A percentile compares a stretch with the other conserved stretches of the same genome.
Evolutionary conservation across 805 yeast genomes (phyloP).

Genomic region (Saturnispora dispora): DNA sequence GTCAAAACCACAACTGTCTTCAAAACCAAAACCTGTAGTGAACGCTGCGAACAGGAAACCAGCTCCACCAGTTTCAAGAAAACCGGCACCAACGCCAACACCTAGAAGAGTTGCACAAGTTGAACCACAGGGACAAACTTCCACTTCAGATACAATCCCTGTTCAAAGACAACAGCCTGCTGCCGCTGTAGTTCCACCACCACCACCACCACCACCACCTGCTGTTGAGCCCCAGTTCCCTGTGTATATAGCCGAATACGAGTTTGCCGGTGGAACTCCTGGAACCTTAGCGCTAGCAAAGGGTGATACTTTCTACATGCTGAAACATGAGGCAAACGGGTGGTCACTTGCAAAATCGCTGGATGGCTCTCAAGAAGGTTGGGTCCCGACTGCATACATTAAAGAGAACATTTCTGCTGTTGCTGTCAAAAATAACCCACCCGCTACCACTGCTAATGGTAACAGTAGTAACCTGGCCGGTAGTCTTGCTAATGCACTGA

Average conservation of each 20-base stretch:
- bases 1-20: conserved; percentile 8
- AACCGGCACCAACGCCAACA: conserved; percentile 9
- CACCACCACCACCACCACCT: conserved; percentile 76
- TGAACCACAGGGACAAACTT: neutral
- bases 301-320: conserved; percentile 66
- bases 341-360: conserved; percentile 87
- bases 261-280: conserved; percentile 78
- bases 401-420: conserved; percentile 36
- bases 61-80: conserved; percentile 10
- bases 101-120: conserved; percentile 1
- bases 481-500: conserved; percentile 62
- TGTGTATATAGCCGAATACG: conserved; percentile 76
- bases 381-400: conserved; percentile 96
- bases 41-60: conserved; percentile 17
- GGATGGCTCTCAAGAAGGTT: conserved; percentile 77
- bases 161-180: neutral
- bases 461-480: conserved; percentile 22
- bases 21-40: conserved; percentile 17
- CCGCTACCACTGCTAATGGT: conserved; percentile 16
- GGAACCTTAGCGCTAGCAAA: conserved; percentile 71
- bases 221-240: conserved; percentile 58
- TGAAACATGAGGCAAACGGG: conserved; percentile 71
- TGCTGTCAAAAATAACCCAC: conserved; percentile 28
- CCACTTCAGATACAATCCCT: neutral
- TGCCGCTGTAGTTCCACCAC: conserved; percentile 27